Evolutionary conservation across 208 protist genomes (phyloP), one percentile per base, ranked within the genome.

Genomic region (Blastocrithidia nonstop): DNA sequence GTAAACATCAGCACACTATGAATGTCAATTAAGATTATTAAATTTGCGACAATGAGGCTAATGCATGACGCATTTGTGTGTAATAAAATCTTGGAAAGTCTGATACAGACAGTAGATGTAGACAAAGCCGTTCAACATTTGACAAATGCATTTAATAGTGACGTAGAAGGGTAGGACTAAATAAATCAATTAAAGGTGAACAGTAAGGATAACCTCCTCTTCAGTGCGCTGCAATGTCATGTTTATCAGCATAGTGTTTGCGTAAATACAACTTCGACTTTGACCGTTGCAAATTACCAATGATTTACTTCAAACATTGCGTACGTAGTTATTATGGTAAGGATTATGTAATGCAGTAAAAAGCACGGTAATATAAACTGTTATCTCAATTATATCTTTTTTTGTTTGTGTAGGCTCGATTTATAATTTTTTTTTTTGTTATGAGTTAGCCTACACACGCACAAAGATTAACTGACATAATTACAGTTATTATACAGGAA

Each of bases 271-370:
- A 68, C 28, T 88, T 77, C 50, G 62, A 83, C 45, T 88, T 88
- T 60, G 48, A 65, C 3, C 50, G 61, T 15, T 88, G 79, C 57
- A 66, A 76, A 31, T 50, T 62, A 22, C 73, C 68, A 21, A 88
- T 73, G 46, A 48, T 71, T 6, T 79, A 56, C 35, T 88, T 88
- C 54, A 88, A 88, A 42, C 66, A 84, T 50, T 88, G 79, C 22
- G 79, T 88, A 29, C 78, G 68, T 40, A 61, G 61, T 11, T 82
- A 70, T 37, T 88, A 88, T 48, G 79, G 79, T 15, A 57, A 54
- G 8, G 61, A 83, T 26, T 88, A 84, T 37, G 54, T 88, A n/a
- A n/a, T n/a, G n/a, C n/a, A n/a, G n/a, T n/a, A n/a, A n/a, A n/a
- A n/a, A n/a, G n/a, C n/a, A n/a, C n/a, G n/a, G n/a, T n/a, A n/a